Percentiles rank a stretch among this genome's conserved stretches.
Conservation (phyloP, 2,329 filamentous ascomycete genomes). For the Drechmeria coniospora region DNA sequence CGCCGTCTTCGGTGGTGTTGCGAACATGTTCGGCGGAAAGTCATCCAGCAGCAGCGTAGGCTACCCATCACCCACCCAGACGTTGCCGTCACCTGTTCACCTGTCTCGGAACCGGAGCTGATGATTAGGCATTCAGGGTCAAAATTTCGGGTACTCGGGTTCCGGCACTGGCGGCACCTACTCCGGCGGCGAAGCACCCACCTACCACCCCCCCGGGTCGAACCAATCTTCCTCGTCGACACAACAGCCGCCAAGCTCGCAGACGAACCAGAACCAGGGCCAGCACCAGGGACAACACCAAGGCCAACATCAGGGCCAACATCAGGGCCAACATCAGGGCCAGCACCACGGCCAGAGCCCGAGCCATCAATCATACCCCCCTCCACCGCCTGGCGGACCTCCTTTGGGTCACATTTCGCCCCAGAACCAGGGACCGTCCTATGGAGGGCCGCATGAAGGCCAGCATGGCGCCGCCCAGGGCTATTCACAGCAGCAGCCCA, state of each 20-base stretch:
- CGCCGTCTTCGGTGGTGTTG: conserved; percentile 37
- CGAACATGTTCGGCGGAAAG: conserved; percentile 36
- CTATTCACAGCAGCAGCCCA: conserved; percentile 8
- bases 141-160: conserved; percentile 50
- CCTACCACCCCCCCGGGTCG: conserved; percentile 20
- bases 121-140: conserved; percentile 18
- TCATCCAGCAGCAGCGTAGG: conserved; percentile 14
- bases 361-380: conserved; percentile 9
- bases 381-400: conserved; percentile 4
- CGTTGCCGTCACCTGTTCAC: no score
- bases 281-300: conserved; percentile 12
- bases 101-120: no score
- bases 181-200: conserved; percentile 44
- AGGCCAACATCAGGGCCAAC: conserved; percentile 10
- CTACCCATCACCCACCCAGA: no score
- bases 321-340: conserved; percentile 11
- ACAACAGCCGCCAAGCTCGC: conserved; percentile 10
- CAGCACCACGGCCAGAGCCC: conserved; percentile 8
- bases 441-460: conserved; percentile 10
- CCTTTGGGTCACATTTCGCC: conserved; percentile 6
- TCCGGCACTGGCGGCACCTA: conserved; percentile 39
- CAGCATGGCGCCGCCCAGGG: conserved; percentile 8
- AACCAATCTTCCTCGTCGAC: conserved; percentile 12
- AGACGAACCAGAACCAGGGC: conserved; percentile 14
- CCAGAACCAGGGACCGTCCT: conserved; percentile 8